Percentiles rank a stretch among this genome's conserved stretches.
Evolutionary conservation across 495 filamentous ascomycete species (phyloP).

Genomic region (Neurospora sp.): DNA sequence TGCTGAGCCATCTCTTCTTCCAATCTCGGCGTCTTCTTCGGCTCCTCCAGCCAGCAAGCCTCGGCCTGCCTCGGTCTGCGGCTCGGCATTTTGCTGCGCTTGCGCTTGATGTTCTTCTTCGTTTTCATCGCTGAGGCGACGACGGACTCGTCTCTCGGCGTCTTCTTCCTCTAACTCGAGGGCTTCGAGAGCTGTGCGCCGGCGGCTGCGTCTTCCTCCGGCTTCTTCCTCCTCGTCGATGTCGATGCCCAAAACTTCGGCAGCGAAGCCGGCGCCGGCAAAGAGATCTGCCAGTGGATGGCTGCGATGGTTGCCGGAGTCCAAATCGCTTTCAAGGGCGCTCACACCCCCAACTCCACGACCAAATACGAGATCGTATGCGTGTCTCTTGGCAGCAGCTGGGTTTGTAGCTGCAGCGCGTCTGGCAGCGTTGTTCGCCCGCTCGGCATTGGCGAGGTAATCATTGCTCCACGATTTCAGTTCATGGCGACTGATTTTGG

Average conservation of each 20-base stretch:
- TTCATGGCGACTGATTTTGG: constrained; percentile 42
- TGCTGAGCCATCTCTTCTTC: constrained; percentile 24
- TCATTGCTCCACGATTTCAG: constrained; percentile 49
- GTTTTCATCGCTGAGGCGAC: constrained; percentile 17
- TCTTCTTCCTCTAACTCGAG: constrained; percentile 18
- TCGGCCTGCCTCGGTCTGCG: background rate
- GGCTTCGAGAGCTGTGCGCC: constrained; percentile 13
- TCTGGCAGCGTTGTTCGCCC: constrained; percentile 23
- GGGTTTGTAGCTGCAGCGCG: constrained; percentile 3
- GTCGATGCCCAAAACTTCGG: constrained; percentile 14
- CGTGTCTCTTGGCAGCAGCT: constrained; percentile 34
- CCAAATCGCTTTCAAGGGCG: constrained; percentile 14
- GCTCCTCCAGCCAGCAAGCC: background rate
- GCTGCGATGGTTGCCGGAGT: constrained; percentile 3
- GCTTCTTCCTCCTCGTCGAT: constrained; percentile 11
- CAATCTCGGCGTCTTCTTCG: constrained; percentile 26
- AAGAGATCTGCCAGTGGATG: constrained; percentile 29
- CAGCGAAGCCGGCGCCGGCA: constrained; percentile 26
- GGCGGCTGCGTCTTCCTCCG: constrained; percentile 6
- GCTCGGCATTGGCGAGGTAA: constrained; percentile 47
- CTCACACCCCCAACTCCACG: constrained; percentile 32
- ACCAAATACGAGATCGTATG: constrained; percentile 35
- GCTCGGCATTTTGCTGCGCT: background rate
- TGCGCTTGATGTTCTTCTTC: constrained; percentile 8
- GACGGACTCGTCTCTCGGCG: constrained; percentile 17